Base-by-base conservation (phyloP, 495 filamentous ascomycete genomes). In the Xylaria nigripes region DNA sequence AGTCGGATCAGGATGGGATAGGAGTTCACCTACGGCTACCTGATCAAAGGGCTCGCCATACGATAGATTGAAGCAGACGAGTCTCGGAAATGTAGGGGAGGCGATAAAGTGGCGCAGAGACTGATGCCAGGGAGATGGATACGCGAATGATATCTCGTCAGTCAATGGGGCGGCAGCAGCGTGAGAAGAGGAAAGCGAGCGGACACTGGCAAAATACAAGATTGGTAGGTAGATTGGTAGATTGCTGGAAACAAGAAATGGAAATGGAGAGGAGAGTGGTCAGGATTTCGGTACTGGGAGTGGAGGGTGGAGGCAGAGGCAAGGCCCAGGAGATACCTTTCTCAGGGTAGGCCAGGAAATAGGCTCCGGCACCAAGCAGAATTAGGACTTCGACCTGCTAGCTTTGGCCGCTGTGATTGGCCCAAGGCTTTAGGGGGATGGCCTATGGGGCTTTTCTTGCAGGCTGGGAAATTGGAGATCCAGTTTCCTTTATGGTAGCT, bases 401-500 rank as follows among this genome's bases (percentile, higher is more conserved):
- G 21, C 8, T 25, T 8, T 18, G 15, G 8, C 10, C 19, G 6
- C 18, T 2, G 8, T 38, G 46, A 55, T 55, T 55, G 53, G 53
- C 29, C 27, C 0, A 3, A 21, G 2, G 19, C 13, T 27, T 44
- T 49, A 55, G 53, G 53, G 50, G 53, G 53, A 51, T 29, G 38
- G 22, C 42, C 48, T 23, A 43, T 32, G 53, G 53, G 53, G 45
- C 53, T 38, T 48, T 52, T 54, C 49, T 54, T 51, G 64, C 64
- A 64, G 61, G 59, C 64, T 64, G 64, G 64, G 64, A 67, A 67
- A 67, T 67, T 67, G 61, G 64, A 45, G 49, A 41, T 51, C 63
- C 61, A 54, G 55, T 66, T 63, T 51, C 52, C 24, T 24, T 25
- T 15, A 38, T 45, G 53, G n/a, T n/a, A n/a, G 53, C 38, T 36